Percentiles rank a stretch among this genome's conserved stretches.
Conservation (phyloP, 192 early-diverging fungal species). For the Coemansia sp. region DNA sequence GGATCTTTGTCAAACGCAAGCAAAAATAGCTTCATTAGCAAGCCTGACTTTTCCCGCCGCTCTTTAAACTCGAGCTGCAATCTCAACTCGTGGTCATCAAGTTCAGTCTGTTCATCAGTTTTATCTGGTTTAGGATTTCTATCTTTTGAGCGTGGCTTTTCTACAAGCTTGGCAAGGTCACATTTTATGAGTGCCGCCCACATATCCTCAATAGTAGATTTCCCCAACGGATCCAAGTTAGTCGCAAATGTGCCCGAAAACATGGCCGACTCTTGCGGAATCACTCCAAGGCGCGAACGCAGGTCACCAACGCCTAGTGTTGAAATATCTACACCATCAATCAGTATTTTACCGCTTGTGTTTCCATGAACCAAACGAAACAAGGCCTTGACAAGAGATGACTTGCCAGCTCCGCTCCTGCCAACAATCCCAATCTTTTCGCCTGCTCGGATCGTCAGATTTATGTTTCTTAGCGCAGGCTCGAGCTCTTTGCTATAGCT, state of each 20-base stretch:
- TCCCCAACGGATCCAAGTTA: conserved; percentile 75
- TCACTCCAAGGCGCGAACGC: conserved; percentile 57
- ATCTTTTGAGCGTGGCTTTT: not conserved
- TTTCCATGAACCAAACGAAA: conserved; percentile 68
- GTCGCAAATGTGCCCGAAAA: conserved; percentile 50
- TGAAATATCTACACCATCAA: conserved; percentile 68
- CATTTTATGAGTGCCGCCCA: conserved; percentile 61
- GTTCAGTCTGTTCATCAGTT: too few species aligned
- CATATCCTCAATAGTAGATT: conserved; percentile 64
- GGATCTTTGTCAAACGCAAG: conserved; percentile 9
- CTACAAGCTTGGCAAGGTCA: not conserved
- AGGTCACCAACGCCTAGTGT: conserved; percentile 63
- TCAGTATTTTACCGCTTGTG: conserved; percentile 60
- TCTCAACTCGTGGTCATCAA: too few species aligned
- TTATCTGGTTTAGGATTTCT: too few species aligned
- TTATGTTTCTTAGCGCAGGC: conserved; percentile 32
- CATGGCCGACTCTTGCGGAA: conserved; percentile 63
- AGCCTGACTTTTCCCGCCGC: not conserved
- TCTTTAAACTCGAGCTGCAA: too few species aligned
- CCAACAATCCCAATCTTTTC: conserved; percentile 67
- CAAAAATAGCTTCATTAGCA: conserved; percentile 6
- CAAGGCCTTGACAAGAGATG: conserved; percentile 57
- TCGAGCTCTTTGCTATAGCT: conserved; percentile 53
- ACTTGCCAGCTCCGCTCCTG: conserved; percentile 69
- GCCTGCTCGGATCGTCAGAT: conserved; percentile 24